Evolutionary conservation across 2,329 filamentous ascomycete genomes (phyloP), one percentile per base, ranked within the genome.

Genomic region (Epichloe typhina): DNA sequence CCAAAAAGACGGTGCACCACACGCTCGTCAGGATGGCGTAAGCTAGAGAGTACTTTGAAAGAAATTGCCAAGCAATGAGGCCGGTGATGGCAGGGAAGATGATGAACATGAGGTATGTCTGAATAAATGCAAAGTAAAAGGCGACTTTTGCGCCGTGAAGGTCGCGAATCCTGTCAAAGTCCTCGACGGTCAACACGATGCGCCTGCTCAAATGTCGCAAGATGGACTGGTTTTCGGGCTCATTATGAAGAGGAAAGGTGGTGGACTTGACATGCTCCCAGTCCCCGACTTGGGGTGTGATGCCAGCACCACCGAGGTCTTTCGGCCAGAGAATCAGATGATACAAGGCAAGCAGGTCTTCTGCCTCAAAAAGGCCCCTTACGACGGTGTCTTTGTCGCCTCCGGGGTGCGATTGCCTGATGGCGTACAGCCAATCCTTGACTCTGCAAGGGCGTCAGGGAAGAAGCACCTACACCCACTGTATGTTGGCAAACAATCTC

Each of bases 91-190:
- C 83, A 0, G 84, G 84, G 49, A 87, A 83, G 3, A 80, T 66
- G 17, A 90, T 71, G 59, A 88, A 88, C 37, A 76, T 69, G 52
- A 86, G 83, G 62, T 90, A 90, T 13, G 77, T 80, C 59, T 89
- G 85, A 23, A 86, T 83, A 58, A 89, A 90, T n/a, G 84, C 84
- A 62, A 88, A 90, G 66, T 90, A 90, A 60, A 60, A 89, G 3
- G 83, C 86, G 49, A 64, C 64, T 66, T 83, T 82, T 54, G 82
- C 71, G 8, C 82, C 83, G 58, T 82, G 79, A 3, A 82, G 64
- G 53, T 83, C 70, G 9, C 81, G 72, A 45, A 85, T 80, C 9
- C 70, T 65, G 58, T 84, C 81, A 4, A 84, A 66, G 54, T 79
- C 69, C 37, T 74, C 65, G 9, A 67, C 54, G 6, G 68, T 73